Evolutionary conservation across 768 basidiomycete species (phyloP).

Genomic region (Leucosporidium scottii): DNA sequence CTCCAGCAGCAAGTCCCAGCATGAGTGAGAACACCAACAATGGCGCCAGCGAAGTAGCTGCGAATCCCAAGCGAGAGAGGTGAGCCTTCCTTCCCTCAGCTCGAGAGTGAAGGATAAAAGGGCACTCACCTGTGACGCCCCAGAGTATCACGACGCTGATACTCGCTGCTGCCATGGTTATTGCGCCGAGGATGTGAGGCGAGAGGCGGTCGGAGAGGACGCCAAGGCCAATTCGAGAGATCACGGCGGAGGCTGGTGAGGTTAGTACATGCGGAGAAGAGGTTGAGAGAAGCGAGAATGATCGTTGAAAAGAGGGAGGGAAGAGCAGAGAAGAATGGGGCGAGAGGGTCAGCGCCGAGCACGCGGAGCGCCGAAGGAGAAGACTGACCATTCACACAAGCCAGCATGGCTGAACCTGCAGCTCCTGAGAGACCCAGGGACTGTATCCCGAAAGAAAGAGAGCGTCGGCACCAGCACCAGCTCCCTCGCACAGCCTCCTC

Average conservation of each 20-base stretch:
- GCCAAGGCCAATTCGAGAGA: conserved; percentile 14
- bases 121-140: conserved; percentile 5
- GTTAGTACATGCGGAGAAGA: too few species aligned
- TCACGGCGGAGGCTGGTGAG: background rate
- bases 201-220: conserved; percentile 7
- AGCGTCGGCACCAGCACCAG: too few species aligned
- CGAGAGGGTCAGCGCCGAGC: too few species aligned
- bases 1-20: conserved; percentile 3
- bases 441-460: background rate
- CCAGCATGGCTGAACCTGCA: background rate
- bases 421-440: conserved; percentile 10
- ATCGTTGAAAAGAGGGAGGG: too few species aligned
- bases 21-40: conserved; percentile 14
- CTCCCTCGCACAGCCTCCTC: too few species aligned
- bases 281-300: too few species aligned
- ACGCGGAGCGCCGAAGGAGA: background rate
- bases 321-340: too few species aligned
- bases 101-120: background rate
- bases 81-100: background rate
- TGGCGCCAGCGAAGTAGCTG: conserved; percentile 7
- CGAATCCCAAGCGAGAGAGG: too few species aligned
- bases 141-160: conserved; percentile 5
- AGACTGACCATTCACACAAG: conserved; percentile 12
- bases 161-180: background rate
- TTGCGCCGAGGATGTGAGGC: conserved; percentile 11